These are phyloP conservation scores for Fragaria nilgerrensis DNA, from an alignment of 306 rosid species.

Conservation along the genomic window DNA sequence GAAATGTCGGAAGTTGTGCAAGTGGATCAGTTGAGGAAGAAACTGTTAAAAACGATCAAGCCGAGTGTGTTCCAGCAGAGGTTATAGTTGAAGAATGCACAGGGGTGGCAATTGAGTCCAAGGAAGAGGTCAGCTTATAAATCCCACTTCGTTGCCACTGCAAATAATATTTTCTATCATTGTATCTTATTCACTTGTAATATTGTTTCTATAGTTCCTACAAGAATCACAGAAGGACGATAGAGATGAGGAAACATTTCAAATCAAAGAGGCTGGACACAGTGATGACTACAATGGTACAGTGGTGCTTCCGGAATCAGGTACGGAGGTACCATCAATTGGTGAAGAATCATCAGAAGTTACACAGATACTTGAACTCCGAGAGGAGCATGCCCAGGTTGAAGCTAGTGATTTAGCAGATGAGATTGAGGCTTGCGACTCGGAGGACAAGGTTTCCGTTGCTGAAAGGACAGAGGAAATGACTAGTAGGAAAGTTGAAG, in stretches of 20 bases:
- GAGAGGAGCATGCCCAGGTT: conserved; percentile 9
- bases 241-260: neutral
- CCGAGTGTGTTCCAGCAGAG: conserved; percentile 13
- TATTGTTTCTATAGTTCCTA: neutral
- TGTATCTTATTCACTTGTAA: neutral
- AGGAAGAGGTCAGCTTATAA: conserved; percentile 19
- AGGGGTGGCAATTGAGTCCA: conserved; percentile 15
- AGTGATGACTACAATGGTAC: neutral
- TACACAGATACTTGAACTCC: conserved; percentile 13
- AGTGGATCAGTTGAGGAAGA: conserved; percentile 23
- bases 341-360: conserved; percentile 12
- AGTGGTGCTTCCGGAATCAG: neutral
- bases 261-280: neutral
- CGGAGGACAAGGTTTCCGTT: neutral
- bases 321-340: neutral
- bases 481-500: neutral
- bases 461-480: neutral
- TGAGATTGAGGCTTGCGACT: neutral
- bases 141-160: neutral
- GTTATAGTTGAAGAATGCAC: conserved; percentile 12
- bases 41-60: conserved; percentile 15
- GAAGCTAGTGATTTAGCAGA: conserved; percentile 9
- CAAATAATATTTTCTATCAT: neutral
- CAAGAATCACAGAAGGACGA: conserved; percentile 3
- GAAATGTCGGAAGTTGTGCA: neutral